A percentile compares a stretch with the other conserved stretches of the same genome.
Conservation (phyloP, 2,329 filamentous ascomycete genomes). For the Scortechinia acanthostroma region DNA sequence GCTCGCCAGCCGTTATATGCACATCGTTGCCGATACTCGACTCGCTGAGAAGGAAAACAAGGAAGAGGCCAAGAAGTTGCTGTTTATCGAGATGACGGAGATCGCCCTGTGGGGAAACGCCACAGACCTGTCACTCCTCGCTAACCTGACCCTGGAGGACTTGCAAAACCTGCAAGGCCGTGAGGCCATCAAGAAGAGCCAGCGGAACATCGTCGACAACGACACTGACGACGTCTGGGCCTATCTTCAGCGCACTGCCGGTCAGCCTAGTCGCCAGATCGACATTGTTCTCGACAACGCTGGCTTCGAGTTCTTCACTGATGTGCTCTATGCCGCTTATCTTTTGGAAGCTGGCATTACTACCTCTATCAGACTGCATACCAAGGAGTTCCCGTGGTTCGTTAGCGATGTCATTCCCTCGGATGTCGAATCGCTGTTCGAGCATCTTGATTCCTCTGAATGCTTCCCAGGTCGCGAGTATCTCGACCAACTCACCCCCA, state of each 20-base stretch:
- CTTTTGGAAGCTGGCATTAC: conserved; percentile 56
- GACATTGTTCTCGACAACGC: conserved; percentile 70
- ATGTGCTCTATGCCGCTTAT: conserved; percentile 60
- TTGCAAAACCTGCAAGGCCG: conserved; percentile 64
- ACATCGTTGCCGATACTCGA: conserved; percentile 22
- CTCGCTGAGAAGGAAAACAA: conserved; percentile 23
- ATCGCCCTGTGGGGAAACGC: conserved; percentile 67
- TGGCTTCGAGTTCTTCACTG: conserved; percentile 65
- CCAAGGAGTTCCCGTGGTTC: conserved; percentile 66
- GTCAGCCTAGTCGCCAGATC: conserved; percentile 38
- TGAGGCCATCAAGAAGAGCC: conserved; percentile 49
- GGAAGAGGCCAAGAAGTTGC: conserved; percentile 35
- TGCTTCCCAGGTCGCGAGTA: no score
- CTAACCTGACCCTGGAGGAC: conserved; percentile 57
- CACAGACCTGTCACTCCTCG: conserved; percentile 59
- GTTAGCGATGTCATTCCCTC: conserved; percentile 61
- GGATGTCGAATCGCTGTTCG: conserved; percentile 48
- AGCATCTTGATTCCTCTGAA: no score
- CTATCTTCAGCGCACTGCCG: conserved; percentile 33
- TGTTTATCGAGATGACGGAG: conserved; percentile 62
- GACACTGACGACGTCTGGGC: conserved; percentile 37
- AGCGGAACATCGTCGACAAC: conserved; percentile 64
- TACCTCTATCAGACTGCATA: conserved; percentile 56
- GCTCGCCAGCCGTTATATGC: conserved; percentile 48
- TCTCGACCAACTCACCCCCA: no score